Evolutionary conservation across 805 yeast species (phyloP), one percentile per base, ranked within the genome.

Genomic region (Suhomyces pyralidae): DNA sequence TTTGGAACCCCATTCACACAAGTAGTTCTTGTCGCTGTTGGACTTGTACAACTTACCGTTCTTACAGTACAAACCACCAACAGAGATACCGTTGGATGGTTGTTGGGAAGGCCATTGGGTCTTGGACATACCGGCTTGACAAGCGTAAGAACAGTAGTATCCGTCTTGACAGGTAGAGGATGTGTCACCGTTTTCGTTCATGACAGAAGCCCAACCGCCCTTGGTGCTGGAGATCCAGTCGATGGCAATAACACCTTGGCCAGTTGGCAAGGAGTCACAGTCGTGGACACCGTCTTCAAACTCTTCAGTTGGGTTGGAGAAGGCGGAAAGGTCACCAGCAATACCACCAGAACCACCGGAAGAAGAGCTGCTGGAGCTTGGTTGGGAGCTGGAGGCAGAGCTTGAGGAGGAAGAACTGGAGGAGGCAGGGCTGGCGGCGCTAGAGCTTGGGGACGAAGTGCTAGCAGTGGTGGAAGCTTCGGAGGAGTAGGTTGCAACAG

Each of bases 61-160:
- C 62, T 78, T 76, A 78, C 91, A 86, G 60, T 69, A 68, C 61
- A 86, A 76, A 55, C 91, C 91, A 71, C 91, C 91, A 51, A 85
- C 81, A 43, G 90, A 82, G 55, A 83, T 81, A 69, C 90, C 91
- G 64, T 73, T 80, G 40, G 81, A 53, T 40, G 91, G 91, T 72
- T 85, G 91, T 32, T 67, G 60, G 42, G 80, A 66, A 40, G 90
- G 90, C 90, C 90, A 85, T 73, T 85, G 91, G 54, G 90, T 85
- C 78, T 85, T 85, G 63, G 90, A 83, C 87, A 83, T 83, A 77
- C 91, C 91, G 40, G 90, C 79, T 66, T 84, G 86, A 69, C 91
- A 85, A 50, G 90, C 89, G 66, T 85, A 85, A 50, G 90, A 85
- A 69, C 91, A 85, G 78, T 84, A 85, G 67, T 76, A 79, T 47